These are phyloP conservation scores for Coemansia sp. DNA, from an alignment of 192 early-diverging fungal genomes.

Conservation along the genomic window DNA sequence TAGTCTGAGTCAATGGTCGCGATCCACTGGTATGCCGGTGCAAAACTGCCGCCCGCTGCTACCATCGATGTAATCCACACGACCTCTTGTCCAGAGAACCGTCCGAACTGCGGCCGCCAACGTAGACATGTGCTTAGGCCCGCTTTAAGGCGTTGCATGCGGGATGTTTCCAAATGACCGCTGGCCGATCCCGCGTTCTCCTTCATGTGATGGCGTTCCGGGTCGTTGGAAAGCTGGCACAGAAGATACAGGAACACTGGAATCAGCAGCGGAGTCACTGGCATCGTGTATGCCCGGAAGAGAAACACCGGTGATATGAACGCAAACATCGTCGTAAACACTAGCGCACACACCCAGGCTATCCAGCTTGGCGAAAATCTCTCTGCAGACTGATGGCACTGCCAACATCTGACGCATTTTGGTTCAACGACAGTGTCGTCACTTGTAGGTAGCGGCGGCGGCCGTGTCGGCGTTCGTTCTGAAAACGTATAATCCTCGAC, in stretches of 20 bases:
- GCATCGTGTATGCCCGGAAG: constrained; percentile 46
- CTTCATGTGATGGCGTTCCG: not conserved
- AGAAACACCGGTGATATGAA: constrained; percentile 42
- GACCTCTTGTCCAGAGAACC: constrained; percentile 35
- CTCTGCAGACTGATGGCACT: not conserved
- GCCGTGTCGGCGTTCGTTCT: not conserved
- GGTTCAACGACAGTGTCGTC: not conserved
- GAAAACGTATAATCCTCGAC: not conserved
- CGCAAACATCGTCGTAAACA: constrained; percentile 31
- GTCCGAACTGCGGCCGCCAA: not conserved
- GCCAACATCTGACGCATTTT: not conserved
- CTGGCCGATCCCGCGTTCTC: not conserved
- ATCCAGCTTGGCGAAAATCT: constrained; percentile 25
- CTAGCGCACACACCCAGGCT: constrained; percentile 37
- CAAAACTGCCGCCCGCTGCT: constrained; percentile 47
- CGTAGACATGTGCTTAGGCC: not conserved
- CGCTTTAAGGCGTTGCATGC: not conserved
- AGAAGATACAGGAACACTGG: constrained; percentile 42
- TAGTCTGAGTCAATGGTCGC: constrained; percentile 45
- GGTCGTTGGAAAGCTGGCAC: constrained; percentile 14
- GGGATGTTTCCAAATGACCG: not conserved
- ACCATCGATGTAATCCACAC: constrained; percentile 50
- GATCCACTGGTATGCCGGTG: constrained; percentile 50
- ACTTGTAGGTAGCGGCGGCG: not conserved
- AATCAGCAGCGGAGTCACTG: constrained; percentile 37